These are phyloP conservation scores for Anthracocystis walkeri DNA, from an alignment of 1,284 basidiomycete species.

Conservation along the genomic window DNA sequence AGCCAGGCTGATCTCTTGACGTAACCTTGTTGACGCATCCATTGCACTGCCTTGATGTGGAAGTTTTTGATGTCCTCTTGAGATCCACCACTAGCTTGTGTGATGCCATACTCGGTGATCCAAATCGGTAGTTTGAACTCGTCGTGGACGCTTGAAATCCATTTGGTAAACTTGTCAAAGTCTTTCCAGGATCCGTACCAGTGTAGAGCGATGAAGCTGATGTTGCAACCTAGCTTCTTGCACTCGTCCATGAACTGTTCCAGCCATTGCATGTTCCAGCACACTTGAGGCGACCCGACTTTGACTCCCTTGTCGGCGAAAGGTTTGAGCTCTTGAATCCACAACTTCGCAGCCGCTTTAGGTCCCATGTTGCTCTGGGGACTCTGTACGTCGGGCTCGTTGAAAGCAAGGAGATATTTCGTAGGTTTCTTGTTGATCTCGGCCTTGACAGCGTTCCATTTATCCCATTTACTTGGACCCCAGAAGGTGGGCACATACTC, in stretches of 20 bases:
- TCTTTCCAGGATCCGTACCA: constrained; percentile 65
- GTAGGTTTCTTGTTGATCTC: constrained; percentile 31
- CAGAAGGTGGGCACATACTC: constrained; percentile 65
- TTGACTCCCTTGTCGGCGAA: constrained; percentile 59
- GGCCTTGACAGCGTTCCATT: constrained; percentile 56
- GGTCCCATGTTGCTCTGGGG: constrained; percentile 55
- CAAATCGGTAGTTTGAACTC: constrained; percentile 53
- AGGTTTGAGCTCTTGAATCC: constrained; percentile 61
- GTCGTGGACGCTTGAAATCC: constrained; percentile 53
- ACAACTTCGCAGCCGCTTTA: constrained; percentile 53
- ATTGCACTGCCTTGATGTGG: constrained; percentile 50
- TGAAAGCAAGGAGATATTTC: constrained; percentile 56
- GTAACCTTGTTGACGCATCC: constrained; percentile 49
- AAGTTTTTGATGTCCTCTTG: constrained; percentile 55
- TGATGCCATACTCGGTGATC: constrained; percentile 68
- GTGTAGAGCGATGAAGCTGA: constrained; percentile 65
- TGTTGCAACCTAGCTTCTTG: constrained; percentile 52
- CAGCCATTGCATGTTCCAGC: constrained; percentile 65
- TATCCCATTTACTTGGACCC: constrained; percentile 53
- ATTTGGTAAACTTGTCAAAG: constrained; percentile 56
- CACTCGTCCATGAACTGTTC: constrained; percentile 57
- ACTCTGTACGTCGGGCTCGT: constrained; percentile 64
- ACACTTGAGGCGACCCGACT: constrained; percentile 64
- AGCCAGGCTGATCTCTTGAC: constrained; percentile 63
- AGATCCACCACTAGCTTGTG: constrained; percentile 36